These are phyloP conservation scores for Sarocladium brachiariae DNA, from an alignment of 2,329 filamentous ascomycete species.

Conservation along the genomic window DNA sequence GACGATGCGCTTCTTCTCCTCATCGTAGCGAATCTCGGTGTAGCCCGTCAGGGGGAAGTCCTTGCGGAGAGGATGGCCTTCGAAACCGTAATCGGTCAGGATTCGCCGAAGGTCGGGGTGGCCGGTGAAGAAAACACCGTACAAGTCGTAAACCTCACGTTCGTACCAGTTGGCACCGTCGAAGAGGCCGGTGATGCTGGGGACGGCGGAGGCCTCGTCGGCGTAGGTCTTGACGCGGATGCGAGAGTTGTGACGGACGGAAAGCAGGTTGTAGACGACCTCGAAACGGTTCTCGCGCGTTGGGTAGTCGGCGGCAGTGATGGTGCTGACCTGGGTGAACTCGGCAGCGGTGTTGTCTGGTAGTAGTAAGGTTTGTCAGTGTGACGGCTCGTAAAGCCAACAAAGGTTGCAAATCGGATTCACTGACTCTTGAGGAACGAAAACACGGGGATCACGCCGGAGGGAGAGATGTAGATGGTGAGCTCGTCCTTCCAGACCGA, in stretches of 20 bases:
- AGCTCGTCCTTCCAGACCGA: conserved; percentile 99
- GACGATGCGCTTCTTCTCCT: conserved; percentile 99
- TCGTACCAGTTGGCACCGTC: conserved; percentile 99
- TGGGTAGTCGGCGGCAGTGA: conserved; percentile 93
- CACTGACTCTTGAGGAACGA: conserved; percentile 75
- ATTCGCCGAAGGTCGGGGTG: conserved; percentile 95
- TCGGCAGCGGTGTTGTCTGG: conserved; percentile 91
- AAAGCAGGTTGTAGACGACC: conserved; percentile 95
- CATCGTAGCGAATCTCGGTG: conserved; percentile 95
- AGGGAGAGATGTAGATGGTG: conserved; percentile 83
- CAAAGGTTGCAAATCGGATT: conserved; percentile 4
- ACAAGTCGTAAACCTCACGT: conserved; percentile 94
- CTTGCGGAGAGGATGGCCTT: conserved; percentile 94
- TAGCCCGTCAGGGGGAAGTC: conserved; percentile 98
- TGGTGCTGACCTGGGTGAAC: conserved; percentile 86
- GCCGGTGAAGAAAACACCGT: conserved; percentile 91
- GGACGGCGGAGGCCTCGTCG: conserved; percentile 89
- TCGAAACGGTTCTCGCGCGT: conserved; percentile 95
- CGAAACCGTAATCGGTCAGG: conserved; percentile 99
- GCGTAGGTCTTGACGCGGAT: conserved; percentile 99
- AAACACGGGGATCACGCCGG: conserved; percentile 86
- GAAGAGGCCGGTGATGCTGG: conserved; percentile 77
- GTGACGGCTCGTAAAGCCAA: too few relatives aligned
- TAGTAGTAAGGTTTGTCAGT: too few relatives aligned
- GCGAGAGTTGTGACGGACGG: conserved; percentile 90